phyloP scores from a whole-genome alignment of 306 rosid genomes.

The Ormosia emarginata region DNA sequence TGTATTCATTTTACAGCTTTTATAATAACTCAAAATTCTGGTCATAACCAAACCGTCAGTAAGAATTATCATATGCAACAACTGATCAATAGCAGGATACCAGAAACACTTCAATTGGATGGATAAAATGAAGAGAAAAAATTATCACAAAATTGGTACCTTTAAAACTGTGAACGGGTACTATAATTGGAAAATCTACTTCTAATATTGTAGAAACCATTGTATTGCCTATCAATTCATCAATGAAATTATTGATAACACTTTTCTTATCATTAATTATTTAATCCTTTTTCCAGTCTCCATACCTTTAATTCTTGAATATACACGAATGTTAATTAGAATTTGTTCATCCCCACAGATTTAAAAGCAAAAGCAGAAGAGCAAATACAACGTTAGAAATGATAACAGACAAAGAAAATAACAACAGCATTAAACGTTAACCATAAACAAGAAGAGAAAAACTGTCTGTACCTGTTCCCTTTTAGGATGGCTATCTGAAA shows the following conservation, averaged over 20 bases:
- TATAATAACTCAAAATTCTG: not conserved
- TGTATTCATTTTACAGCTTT: not conserved
- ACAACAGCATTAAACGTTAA: not conserved
- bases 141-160: not conserved
- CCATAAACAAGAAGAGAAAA: not conserved
- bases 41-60: not conserved
- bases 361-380: not conserved
- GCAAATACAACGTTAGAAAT: not conserved
- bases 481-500: slow-evolving; percentile 8
- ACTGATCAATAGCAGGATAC: not conserved
- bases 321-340: not conserved
- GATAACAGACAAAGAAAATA: slow-evolving; percentile 1
- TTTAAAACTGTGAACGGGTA: not conserved
- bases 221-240: not conserved
- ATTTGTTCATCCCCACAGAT: not conserved
- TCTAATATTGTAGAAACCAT: not conserved
- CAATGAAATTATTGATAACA: not conserved
- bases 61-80: not conserved
- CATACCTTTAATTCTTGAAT: not conserved
- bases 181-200: not conserved
- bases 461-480: slow-evolving; percentile 17
- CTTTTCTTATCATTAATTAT: not conserved
- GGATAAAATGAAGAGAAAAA: not conserved
- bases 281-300: not conserved
- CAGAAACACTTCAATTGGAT: not conserved